A percentile compares a stretch with the other conserved stretches of the same genome.
Conservation (phyloP, 2,329 filamentous ascomycete species). For the Cladosporium halotolerans region DNA sequence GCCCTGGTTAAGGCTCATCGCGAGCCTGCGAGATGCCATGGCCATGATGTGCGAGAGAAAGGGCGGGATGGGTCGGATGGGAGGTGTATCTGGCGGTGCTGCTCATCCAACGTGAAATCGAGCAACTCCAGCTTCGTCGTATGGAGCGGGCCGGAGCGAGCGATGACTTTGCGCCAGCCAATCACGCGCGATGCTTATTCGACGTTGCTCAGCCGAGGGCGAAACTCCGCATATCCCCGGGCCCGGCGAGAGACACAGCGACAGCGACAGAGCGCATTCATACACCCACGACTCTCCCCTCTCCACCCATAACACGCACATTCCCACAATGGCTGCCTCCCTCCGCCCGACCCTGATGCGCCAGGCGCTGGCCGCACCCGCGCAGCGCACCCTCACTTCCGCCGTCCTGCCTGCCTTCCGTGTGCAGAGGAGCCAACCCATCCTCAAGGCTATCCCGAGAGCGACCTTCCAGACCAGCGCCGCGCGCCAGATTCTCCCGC, state of each 20-base stretch:
- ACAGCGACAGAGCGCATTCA: no score
- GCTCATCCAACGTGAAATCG: neutral
- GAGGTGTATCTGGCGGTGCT: conserved; percentile 14
- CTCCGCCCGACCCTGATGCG: conserved; percentile 45
- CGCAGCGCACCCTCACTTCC: conserved; percentile 35
- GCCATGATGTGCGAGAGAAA: conserved; percentile 28
- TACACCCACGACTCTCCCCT: neutral
- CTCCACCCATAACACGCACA: conserved; percentile 17
- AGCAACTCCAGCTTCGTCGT: no score
- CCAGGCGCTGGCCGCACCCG: conserved; percentile 36
- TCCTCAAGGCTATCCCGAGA: conserved; percentile 41
- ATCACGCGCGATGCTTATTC: neutral
- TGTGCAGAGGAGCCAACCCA: conserved; percentile 25
- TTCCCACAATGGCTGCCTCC: conserved; percentile 46
- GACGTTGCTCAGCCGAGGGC: neutral
- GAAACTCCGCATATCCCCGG: neutral
- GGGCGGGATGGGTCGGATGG: conserved; percentile 23
- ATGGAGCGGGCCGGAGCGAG: no score
- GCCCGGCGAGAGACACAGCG: no score
- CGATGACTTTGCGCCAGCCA: neutral
- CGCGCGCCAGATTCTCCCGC: conserved; percentile 69
- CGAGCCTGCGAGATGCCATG: conserved; percentile 97
- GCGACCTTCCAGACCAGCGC: conserved; percentile 83
- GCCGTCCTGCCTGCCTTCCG: conserved; percentile 31
- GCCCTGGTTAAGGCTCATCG: conserved; percentile 86